Evolutionary conservation across 2,329 filamentous ascomycete species (phyloP).

Genomic region (Nothophoma quercina): DNA sequence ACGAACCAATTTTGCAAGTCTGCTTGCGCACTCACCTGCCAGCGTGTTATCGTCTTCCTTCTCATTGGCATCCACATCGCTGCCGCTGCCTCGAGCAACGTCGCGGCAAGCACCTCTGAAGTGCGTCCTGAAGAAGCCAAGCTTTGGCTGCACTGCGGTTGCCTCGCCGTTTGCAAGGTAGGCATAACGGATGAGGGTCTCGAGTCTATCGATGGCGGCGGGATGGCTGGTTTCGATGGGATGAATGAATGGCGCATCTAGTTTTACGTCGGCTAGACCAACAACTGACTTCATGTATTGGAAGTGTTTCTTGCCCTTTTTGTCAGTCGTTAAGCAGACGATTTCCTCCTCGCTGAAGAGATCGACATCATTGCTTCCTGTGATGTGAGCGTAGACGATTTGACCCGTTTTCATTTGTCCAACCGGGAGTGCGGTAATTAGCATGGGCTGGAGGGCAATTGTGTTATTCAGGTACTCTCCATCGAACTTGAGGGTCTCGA

Average conservation of each 20-base stretch:
- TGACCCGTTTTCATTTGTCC: neutral
- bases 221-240: neutral
- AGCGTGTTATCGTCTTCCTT: neutral
- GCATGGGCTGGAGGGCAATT: neutral
- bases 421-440: neutral
- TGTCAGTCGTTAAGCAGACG: too few species aligned
- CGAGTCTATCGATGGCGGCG: constrained; percentile 1
- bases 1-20: neutral
- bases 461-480: neutral
- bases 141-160: neutral
- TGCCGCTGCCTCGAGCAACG: neutral
- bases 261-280: neutral
- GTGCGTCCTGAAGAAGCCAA: constrained; percentile 4
- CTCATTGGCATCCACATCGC: neutral
- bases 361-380: neutral
- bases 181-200: neutral
- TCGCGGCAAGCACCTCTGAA: constrained; percentile 6
- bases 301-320: too few species aligned
- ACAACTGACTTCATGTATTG: neutral
- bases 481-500: neutral
- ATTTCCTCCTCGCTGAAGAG: neutral
- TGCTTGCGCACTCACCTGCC: neutral
- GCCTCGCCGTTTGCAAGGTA: neutral
- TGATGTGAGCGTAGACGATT: neutral
- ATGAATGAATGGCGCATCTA: neutral